A percentile compares a stretch with the other conserved stretches of the same genome.
phyloP scores from a whole-genome alignment of 1,284 basidiomycete genomes.

The Polyporus tsugae region DNA sequence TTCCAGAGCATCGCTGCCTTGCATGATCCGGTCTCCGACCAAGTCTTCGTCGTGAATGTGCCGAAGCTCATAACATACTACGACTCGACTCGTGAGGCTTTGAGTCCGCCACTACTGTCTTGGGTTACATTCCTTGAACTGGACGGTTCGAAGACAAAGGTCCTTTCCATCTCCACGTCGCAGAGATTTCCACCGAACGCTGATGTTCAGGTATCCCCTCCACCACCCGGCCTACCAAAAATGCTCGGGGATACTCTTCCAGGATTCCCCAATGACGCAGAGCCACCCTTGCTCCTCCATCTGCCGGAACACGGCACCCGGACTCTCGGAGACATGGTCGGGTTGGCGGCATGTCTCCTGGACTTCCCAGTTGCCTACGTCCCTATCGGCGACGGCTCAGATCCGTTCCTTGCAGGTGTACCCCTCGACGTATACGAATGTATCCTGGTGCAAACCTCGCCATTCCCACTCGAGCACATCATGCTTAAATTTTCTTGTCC shows the following conservation, averaged over 20 bases:
- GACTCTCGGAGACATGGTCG: constrained; percentile 43
- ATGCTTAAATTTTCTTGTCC: constrained; percentile 55
- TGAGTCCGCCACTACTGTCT: background rate
- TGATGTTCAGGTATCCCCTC: constrained; percentile 1
- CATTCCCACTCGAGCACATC: constrained; percentile 31
- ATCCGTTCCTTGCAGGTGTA: constrained; percentile 50
- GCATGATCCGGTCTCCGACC: constrained; percentile 49
- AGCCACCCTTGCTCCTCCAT: background rate
- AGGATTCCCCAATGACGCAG: background rate
- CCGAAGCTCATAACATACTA: constrained; percentile 24
- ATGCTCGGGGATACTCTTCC: background rate
- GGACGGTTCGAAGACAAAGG: constrained; percentile 14
- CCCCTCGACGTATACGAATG: constrained; percentile 59
- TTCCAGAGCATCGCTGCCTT: constrained; percentile 50
- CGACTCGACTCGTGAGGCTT: background rate
- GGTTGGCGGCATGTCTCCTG: constrained; percentile 61
- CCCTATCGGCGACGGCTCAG: constrained; percentile 45
- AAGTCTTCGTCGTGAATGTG: constrained; percentile 56
- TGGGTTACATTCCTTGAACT: constrained; percentile 20
- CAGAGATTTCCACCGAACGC: background rate
- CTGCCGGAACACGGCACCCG: constrained; percentile 13
- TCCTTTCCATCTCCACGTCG: background rate
- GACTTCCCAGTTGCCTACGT: constrained; percentile 67
- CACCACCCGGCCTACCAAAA: constrained; percentile 7
- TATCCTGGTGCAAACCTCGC: constrained; percentile 27